Evolutionary conservation across 2,329 filamentous ascomycete species (phyloP).

Genomic region (Coleophoma cylindrospora): DNA sequence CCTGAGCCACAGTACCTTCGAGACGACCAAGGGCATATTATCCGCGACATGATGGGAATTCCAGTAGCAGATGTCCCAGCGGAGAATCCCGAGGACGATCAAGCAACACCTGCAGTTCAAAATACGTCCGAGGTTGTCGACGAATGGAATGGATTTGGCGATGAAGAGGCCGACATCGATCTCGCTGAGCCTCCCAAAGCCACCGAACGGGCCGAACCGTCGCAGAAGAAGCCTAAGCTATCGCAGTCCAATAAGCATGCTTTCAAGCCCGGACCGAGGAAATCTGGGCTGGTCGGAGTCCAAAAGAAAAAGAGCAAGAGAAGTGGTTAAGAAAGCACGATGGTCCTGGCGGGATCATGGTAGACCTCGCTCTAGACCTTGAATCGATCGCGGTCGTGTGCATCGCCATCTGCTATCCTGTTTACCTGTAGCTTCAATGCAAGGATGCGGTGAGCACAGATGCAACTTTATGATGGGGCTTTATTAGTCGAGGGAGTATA

Average conservation of each 20-base stretch:
- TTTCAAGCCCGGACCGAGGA: constrained; percentile 4
- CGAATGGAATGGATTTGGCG: constrained; percentile 8
- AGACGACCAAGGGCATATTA: constrained; percentile 49
- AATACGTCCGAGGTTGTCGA: background rate
- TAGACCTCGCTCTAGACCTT: background rate
- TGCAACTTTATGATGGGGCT: too few relatives aligned
- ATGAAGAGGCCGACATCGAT: constrained; percentile 1
- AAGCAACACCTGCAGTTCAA: background rate
- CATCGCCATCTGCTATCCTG: too few relatives aligned
- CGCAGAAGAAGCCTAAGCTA: constrained; percentile 14
- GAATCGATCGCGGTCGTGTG: background rate
- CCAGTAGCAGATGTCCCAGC: constrained; percentile 20
- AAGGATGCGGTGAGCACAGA: too few relatives aligned
- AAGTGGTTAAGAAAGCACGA: background rate
- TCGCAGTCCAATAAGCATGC: constrained; percentile 6
- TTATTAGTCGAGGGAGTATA: too few relatives aligned
- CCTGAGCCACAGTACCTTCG: constrained; percentile 25
- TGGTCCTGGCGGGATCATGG: background rate
- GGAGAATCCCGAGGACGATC: constrained; percentile 21
- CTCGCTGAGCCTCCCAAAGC: background rate
- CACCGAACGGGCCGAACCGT: constrained; percentile 4
- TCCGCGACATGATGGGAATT: constrained; percentile 34
- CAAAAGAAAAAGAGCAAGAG: constrained; percentile 18
- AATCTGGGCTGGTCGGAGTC: constrained; percentile 8
- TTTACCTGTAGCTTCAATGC: too few relatives aligned